These are phyloP conservation scores for Aechmea fasciata DNA, from an alignment of 176 grass and related monocot genomes.

Conservation along the genomic window DNA sequence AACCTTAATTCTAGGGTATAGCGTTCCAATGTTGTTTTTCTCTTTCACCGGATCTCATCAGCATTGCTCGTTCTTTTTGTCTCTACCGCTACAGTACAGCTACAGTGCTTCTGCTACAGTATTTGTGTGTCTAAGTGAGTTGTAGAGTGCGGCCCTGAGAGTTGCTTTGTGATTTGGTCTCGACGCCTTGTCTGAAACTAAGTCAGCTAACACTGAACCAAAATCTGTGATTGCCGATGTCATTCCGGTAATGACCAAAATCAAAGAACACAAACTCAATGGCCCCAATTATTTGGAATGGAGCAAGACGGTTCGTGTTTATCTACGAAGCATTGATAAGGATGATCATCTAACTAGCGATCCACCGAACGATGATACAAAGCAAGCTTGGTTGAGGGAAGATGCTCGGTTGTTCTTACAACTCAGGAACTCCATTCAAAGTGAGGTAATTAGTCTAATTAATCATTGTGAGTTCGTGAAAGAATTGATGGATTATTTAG, in stretches of 20 bases:
- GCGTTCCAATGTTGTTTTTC: no score
- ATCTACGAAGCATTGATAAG: not conserved
- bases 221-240: not conserved
- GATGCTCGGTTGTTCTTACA: slow-evolving; percentile 1
- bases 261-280: not conserved
- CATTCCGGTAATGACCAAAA: not conserved
- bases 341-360: not conserved
- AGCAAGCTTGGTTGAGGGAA: not conserved
- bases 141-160: no score
- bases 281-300: not conserved
- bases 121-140: no score
- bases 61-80: no score
- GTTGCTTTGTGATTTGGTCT: no score
- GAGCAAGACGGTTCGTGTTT: not conserved
- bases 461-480: slow-evolving; percentile 7
- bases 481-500: slow-evolving; percentile 5
- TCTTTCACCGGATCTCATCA: no score
- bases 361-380: not conserved
- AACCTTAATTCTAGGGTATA: no score
- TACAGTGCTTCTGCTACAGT: no score
- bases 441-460: not conserved
- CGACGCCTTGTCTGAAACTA: no score
- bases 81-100: no score
- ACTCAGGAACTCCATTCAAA: not conserved
- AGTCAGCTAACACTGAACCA: no score